Base-by-base conservation (phyloP, 2,329 filamentous ascomycete species). In the Fusarium piperis region DNA sequence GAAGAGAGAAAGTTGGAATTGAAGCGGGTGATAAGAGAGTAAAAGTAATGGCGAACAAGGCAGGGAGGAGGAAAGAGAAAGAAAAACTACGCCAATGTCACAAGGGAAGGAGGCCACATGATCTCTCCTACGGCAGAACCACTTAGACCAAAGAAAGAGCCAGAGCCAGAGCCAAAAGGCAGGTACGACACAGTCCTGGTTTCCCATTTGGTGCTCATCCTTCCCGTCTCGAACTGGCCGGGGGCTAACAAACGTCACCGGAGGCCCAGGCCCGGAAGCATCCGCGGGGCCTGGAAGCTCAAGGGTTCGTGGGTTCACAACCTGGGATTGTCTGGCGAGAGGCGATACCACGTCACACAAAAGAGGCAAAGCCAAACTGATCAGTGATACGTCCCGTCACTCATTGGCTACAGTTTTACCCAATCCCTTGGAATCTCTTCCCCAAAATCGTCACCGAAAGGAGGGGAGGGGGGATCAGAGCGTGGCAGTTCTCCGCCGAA, bases 391-490 rank as follows among this genome's bases (percentile, higher is more conserved):
- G 11, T 6, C 38, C 48, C n/a, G 28, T 16, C 35, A 61, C 9
- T 55, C 36, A 61, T 67, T 64, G 65, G 51, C 38, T 53, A n/a
- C 15, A 28, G 48, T 0, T 11, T 58, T 16, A 39, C 26, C 28
- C 59, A 62, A 39, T 62, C 35, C 48, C 28, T 41, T 55, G 30
- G 59, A 46, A 52, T 30, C 35, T 33, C 8, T 23, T 55, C 51
- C 62, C 58, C 32, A 60, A 72, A 71, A 57, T 55, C 30, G 55
- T 60, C 65, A 67, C 68, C 68, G 57, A 71, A 65, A 69, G 51
- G 65, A 30, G 57, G 44, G 26, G 41, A 18, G 13, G 33, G 12
- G n/a, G n/a, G n/a, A n/a, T n/a, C n/a, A n/a, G n/a, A 39, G 1
- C 23, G 23, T 23, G 23, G 23, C 23, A 36, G 38, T 39, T 39